These are phyloP conservation scores for Phytophthora colocasiae DNA, from an alignment of 352 stramenopile species.

Conservation along the genomic window DNA sequence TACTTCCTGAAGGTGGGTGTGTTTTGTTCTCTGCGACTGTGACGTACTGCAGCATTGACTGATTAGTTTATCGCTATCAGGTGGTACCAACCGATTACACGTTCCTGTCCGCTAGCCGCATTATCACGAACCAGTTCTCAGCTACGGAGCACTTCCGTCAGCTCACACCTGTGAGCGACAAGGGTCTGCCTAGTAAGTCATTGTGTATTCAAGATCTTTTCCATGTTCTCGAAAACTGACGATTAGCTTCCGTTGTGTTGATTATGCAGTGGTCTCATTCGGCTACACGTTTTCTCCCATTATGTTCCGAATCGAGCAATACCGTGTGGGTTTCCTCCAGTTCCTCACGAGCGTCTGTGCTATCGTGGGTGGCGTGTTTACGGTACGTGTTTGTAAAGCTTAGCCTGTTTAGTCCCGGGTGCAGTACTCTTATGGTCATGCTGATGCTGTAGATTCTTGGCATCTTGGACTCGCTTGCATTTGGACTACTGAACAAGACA, in stretches of 20 bases:
- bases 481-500: slow-evolving; percentile 60
- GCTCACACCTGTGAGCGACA: slow-evolving; percentile 88
- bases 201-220: background rate
- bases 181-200: slow-evolving; percentile 76
- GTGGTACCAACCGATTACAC: slow-evolving; percentile 97
- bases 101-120: slow-evolving; percentile 85
- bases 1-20: slow-evolving; percentile 83
- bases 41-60: background rate
- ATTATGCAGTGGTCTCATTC: slow-evolving; percentile 94
- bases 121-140: slow-evolving; percentile 98
- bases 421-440: slow-evolving; percentile 8
- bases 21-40: background rate
- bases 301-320: slow-evolving; percentile 96
- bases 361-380: slow-evolving; percentile 93
- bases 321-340: slow-evolving; percentile 86
- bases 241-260: slow-evolving; percentile 3
- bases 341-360: slow-evolving; percentile 94
- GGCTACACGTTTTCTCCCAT: slow-evolving; percentile 97
- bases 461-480: slow-evolving; percentile 71
- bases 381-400: slow-evolving; percentile 49
- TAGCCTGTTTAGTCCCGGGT: background rate
- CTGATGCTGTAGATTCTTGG: slow-evolving; percentile 60
- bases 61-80: slow-evolving; percentile 42
- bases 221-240: slow-evolving; percentile 19
- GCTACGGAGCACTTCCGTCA: slow-evolving; percentile 96